phyloP scores from a whole-genome alignment of 305 asterid species.

The Ajuga reptans region DNA sequence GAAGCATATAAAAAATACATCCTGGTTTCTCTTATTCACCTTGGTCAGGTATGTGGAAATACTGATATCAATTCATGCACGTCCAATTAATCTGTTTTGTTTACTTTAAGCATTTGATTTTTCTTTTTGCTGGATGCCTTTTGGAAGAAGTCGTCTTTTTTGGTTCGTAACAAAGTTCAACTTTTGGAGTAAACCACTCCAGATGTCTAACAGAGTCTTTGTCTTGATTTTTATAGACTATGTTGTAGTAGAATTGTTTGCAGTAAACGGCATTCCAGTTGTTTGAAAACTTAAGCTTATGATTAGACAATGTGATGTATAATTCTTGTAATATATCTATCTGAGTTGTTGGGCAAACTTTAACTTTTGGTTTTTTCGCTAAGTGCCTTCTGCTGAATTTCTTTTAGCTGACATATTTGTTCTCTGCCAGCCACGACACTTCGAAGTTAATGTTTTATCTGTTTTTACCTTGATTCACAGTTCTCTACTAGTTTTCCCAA shows the following conservation, averaged over 20 bases:
- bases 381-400: neutral
- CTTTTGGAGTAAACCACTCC: neutral
- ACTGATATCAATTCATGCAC: constrained; percentile 4
- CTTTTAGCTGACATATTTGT: neutral
- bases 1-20: constrained; percentile 94
- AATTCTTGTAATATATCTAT: neutral
- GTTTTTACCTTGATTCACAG: constrained; percentile 38
- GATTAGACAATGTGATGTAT: constrained; percentile 1
- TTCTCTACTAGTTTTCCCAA: constrained; percentile 71
- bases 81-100: neutral
- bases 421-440: neutral
- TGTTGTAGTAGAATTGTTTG: neutral
- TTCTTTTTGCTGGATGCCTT: neutral
- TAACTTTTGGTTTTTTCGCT: neutral
- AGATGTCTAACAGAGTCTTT: neutral
- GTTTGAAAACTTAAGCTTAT: neutral
- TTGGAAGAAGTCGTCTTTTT: neutral
- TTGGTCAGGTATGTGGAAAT: constrained; percentile 62
- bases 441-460: neutral
- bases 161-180: neutral
- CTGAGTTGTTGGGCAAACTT: constrained; percentile 16
- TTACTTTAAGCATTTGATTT: neutral
- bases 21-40: constrained; percentile 81
- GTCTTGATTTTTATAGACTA: neutral
- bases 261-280: neutral